Conservation (phyloP, 2,329 filamentous ascomycete genomes). For the Ophiostoma pallidulum region DNA sequence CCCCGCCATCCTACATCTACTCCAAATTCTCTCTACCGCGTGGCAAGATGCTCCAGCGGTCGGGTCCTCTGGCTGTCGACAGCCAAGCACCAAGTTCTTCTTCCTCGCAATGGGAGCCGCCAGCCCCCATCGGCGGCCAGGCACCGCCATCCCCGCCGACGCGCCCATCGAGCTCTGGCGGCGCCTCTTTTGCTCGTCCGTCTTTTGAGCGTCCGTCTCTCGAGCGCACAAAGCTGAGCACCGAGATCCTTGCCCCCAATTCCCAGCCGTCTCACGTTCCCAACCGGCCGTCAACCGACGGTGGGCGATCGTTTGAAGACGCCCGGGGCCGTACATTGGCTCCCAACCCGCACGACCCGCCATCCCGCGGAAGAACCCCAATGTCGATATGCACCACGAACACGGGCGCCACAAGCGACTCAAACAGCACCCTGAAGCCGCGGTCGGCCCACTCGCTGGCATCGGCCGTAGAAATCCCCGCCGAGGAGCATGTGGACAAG, state of each 20-base stretch:
- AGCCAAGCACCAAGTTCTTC: conserved; percentile 42
- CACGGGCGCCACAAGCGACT: conserved; percentile 46
- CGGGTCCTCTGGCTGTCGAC: conserved; percentile 49
- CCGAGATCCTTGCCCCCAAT: conserved; percentile 33
- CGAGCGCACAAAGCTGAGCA: conserved; percentile 42
- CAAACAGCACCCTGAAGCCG: conserved; percentile 43
- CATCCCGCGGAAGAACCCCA: conserved; percentile 33
- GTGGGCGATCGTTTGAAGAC: conserved; percentile 39
- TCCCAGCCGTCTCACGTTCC: conserved; percentile 36
- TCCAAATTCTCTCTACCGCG: conserved; percentile 76
- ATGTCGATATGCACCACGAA: conserved; percentile 34
- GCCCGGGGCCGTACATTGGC: conserved; percentile 36
- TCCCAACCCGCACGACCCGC: conserved; percentile 29
- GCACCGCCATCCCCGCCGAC: conserved; percentile 54
- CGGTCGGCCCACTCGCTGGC: conserved; percentile 40
- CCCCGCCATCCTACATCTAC: conserved; percentile 71
- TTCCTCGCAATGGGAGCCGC: conserved; percentile 57
- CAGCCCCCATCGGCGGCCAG: conserved; percentile 31
- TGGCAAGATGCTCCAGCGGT: conserved; percentile 65
- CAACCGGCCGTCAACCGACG: conserved; percentile 37
- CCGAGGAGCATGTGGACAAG: conserved; percentile 83
- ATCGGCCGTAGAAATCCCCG: conserved; percentile 57
- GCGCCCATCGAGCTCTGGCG: conserved; percentile 48
- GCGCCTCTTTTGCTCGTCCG: conserved; percentile 28
- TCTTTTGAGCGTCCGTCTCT: conserved; percentile 36